phyloP scores from a whole-genome alignment of 169 alveolate species.

The Eimeria necatrix region DNA sequence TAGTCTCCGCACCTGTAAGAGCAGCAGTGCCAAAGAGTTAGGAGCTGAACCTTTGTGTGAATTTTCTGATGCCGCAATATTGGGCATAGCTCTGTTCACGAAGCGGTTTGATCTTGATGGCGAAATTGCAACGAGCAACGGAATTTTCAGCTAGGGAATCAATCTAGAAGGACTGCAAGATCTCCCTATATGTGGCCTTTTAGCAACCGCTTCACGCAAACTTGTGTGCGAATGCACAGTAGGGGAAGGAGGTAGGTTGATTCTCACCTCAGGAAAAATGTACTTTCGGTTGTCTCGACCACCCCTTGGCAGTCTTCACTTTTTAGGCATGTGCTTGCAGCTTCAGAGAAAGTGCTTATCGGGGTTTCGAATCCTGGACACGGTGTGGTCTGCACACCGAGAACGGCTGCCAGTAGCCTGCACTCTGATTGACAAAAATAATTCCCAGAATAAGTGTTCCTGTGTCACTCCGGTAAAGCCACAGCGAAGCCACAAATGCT shows the following conservation, averaged over 20 bases:
- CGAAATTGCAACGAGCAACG: too few relatives aligned
- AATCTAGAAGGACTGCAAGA: too few relatives aligned
- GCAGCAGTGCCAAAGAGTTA: background rate
- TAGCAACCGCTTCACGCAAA: too few relatives aligned
- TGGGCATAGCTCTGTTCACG: too few relatives aligned
- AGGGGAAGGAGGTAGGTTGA: too few relatives aligned
- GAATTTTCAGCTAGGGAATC: too few relatives aligned
- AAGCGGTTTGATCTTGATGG: too few relatives aligned
- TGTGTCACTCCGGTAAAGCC: background rate
- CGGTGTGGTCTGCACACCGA: conserved; percentile 50
- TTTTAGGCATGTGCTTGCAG: conserved; percentile 20
- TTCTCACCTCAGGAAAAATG: conserved; percentile 51
- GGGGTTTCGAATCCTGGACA: conserved; percentile 53
- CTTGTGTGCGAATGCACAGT: too few relatives aligned
- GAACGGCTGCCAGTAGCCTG: conserved; percentile 58
- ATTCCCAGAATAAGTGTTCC: background rate
- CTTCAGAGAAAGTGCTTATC: conserved; percentile 7
- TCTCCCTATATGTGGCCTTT: too few relatives aligned
- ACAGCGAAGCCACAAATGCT: background rate
- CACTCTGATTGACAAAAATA: conserved; percentile 6
- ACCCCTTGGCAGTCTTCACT: conserved; percentile 51
- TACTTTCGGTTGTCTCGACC: conserved; percentile 55
- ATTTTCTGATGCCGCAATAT: background rate
- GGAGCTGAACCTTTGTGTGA: background rate
- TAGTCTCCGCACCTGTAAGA: conserved; percentile 55